phyloP scores from a whole-genome alignment of 2,329 filamentous ascomycete genomes.

The Cladosporium sp. region DNA sequence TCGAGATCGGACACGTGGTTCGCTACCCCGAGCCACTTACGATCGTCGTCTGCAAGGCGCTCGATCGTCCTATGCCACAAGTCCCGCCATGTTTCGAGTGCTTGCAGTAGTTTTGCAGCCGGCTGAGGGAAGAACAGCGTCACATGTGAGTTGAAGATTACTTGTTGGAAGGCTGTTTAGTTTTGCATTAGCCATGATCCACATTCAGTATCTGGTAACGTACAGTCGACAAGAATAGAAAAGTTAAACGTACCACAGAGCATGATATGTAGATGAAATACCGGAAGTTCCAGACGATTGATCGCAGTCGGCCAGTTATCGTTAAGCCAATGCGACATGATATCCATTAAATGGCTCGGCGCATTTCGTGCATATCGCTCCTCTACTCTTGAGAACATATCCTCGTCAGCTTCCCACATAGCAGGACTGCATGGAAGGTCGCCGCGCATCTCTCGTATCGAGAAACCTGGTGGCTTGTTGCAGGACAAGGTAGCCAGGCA shows the following conservation, averaged over 20 bases:
- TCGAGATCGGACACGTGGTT: conserved; percentile 1
- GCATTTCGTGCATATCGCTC: background rate
- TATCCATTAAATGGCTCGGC: background rate
- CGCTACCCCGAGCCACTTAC: conserved; percentile 9
- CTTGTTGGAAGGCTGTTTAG: background rate
- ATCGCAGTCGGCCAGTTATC: background rate
- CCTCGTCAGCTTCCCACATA: conserved; percentile 6
- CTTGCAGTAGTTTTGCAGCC: background rate
- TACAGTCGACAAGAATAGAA: too few species aligned
- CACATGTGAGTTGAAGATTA: conserved; percentile 12
- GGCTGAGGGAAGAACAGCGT: background rate
- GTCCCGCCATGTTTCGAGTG: background rate
- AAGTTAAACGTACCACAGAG: background rate
- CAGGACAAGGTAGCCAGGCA: conserved; percentile 10
- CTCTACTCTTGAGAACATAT: background rate
- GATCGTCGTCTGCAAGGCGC: background rate
- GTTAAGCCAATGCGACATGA: background rate
- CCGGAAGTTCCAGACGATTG: background rate
- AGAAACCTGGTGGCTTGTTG: conserved; percentile 9
- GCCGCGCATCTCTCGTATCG: conserved; percentile 10
- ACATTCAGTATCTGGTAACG: too few species aligned
- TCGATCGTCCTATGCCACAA: conserved; percentile 3
- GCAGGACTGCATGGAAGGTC: conserved; percentile 1
- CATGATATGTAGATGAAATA: background rate
- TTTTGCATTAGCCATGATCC: too few species aligned